phyloP scores from a whole-genome alignment of 441 rosid genomes.

The Populus trichocarpa region DNA sequence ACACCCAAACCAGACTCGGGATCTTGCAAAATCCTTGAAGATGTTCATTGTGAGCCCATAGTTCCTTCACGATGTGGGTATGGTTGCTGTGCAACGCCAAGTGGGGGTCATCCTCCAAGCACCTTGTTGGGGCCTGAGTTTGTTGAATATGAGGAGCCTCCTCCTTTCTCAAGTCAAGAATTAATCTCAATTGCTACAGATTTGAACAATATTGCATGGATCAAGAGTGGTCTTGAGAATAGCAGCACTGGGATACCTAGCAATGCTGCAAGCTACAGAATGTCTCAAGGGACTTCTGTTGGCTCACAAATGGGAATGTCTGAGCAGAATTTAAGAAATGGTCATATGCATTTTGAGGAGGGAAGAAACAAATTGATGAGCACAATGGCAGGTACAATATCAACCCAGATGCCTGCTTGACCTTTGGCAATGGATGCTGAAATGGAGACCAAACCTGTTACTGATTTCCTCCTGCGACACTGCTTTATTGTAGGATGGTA shows the following conservation, averaged over 20 bases:
- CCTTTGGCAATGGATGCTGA: constrained; percentile 47
- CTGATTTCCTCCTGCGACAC: not conserved
- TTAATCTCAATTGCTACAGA: constrained; percentile 78
- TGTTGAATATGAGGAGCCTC: constrained; percentile 69
- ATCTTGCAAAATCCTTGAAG: constrained; percentile 51
- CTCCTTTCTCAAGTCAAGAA: constrained; percentile 63
- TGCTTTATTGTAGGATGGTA: constrained; percentile 12
- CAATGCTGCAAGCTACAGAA: constrained; percentile 23
- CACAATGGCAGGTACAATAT: constrained; percentile 30
- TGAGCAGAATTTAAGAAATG: constrained; percentile 35
- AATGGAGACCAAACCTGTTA: constrained; percentile 33
- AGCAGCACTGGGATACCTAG: constrained; percentile 19
- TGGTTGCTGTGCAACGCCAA: constrained; percentile 54
- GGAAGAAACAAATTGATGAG: constrained; percentile 45
- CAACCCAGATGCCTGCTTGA: constrained; percentile 43
- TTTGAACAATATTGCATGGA: constrained; percentile 85
- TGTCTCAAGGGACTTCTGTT: constrained; percentile 26
- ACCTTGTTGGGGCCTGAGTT: constrained; percentile 76
- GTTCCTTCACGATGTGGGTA: constrained; percentile 64
- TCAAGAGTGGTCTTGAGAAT: constrained; percentile 65
- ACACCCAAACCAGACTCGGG: constrained; percentile 42
- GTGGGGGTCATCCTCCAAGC: constrained; percentile 23
- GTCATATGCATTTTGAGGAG: constrained; percentile 31
- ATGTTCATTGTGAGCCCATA: constrained; percentile 44
- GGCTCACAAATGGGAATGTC: constrained; percentile 38